Evolutionary conservation across 2,329 filamentous ascomycete species (phyloP).

Genomic region (Furcasterigmium sp.): DNA sequence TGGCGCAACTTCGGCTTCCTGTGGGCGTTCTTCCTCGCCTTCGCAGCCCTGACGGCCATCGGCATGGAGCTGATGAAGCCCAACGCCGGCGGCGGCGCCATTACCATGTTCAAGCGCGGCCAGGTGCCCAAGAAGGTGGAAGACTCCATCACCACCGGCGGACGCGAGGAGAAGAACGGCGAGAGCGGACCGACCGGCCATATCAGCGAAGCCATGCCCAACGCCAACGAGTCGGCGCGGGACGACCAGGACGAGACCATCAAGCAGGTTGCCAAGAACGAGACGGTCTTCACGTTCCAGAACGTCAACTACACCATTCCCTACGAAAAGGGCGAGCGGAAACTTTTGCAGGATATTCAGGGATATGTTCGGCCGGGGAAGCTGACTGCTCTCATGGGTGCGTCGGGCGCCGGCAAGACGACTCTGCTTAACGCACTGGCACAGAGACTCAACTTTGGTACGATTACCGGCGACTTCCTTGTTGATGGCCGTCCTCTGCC

Average conservation of each 20-base stretch:
- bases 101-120: constrained; percentile 58
- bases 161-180: constrained; percentile 42
- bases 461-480: constrained; percentile 72
- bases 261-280: constrained; percentile 50
- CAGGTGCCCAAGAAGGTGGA: constrained; percentile 55
- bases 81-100: constrained; percentile 52
- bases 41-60: constrained; percentile 34
- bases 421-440: constrained; percentile 70
- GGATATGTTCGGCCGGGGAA: constrained; percentile 83
- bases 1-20: constrained; percentile 56
- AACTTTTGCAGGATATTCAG: constrained; percentile 69
- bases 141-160: constrained; percentile 49
- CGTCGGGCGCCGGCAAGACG: constrained; percentile 60
- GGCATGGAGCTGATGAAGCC: constrained; percentile 42
- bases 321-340: constrained; percentile 58
- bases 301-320: constrained; percentile 45
- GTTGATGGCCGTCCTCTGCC: constrained; percentile 69
- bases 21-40: constrained; percentile 42
- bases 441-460: constrained; percentile 70
- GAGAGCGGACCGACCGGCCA: constrained; percentile 19
- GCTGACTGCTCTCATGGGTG: constrained; percentile 72
- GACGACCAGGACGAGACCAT: constrained; percentile 19
- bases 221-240: constrained; percentile 7
- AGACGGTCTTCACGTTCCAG: constrained; percentile 50
- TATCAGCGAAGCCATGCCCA: constrained; percentile 59